Percentiles rank a stretch among this genome's conserved stretches.
phyloP scores from a whole-genome alignment of 106 monocot species.

The Apostasia ramifera region DNA sequence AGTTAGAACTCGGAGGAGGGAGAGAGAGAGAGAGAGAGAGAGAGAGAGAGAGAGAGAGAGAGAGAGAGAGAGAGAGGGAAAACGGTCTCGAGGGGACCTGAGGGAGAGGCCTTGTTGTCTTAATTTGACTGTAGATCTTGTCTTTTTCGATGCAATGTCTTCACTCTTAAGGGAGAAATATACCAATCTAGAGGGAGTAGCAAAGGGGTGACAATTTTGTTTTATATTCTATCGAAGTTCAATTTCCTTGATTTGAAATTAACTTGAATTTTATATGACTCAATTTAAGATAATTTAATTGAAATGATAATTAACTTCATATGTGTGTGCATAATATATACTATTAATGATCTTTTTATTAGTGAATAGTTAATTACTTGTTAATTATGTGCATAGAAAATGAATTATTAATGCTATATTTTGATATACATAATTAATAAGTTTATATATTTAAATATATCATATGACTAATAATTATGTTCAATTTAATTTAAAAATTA shows the following conservation, averaged over 20 bases:
- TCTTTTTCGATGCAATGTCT: slow-evolving; percentile 40
- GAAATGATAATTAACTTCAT: too few species aligned
- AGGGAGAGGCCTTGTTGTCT: slow-evolving; percentile 24
- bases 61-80: slow-evolving; percentile 13
- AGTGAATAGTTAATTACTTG: too few species aligned
- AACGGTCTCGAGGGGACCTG: slow-evolving; percentile 32
- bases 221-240: neutral
- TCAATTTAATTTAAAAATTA: too few species aligned
- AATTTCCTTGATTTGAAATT: neutral
- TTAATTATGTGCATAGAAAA: too few species aligned
- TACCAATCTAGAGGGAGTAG: neutral
- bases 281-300: too few species aligned
- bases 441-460: neutral
- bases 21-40: slow-evolving; percentile 18
- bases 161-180: slow-evolving; percentile 57
- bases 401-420: too few species aligned
- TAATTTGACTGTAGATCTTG: slow-evolving; percentile 52
- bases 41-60: slow-evolving; percentile 4
- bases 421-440: too few species aligned
- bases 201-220: neutral
- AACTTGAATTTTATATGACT: neutral
- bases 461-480: neutral
- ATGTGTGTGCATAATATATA: too few species aligned
- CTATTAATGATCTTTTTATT: too few species aligned
- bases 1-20: slow-evolving; percentile 42